A percentile compares a stretch with the other conserved stretches of the same genome.
Evolutionary conservation across 441 rosid species (phyloP).

Genomic region (Gossypium schwendimanii): DNA sequence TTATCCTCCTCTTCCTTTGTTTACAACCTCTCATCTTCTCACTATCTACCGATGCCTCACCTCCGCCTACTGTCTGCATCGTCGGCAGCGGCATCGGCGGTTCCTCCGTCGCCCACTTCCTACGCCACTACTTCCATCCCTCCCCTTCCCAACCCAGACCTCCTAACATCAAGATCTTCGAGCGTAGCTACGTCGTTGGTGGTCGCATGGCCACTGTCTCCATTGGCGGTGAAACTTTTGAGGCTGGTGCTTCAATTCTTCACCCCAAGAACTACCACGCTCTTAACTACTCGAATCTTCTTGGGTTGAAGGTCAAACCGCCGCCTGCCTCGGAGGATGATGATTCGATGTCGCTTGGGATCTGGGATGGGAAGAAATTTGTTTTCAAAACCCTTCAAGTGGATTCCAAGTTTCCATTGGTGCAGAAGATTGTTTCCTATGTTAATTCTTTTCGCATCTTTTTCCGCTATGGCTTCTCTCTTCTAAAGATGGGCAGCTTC

Average conservation of each 20-base stretch:
- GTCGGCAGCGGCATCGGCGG: conserved; percentile 81
- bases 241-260: conserved; percentile 84
- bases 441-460: conserved; percentile 50
- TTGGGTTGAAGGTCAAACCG: conserved; percentile 36
- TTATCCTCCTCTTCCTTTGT: conserved; percentile 21
- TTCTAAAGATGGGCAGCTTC: conserved; percentile 57
- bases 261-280: conserved; percentile 80
- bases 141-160: conserved; percentile 18
- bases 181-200: conserved; percentile 60
- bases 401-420: conserved; percentile 30
- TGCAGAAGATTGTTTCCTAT: conserved; percentile 51
- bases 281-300: conserved; percentile 44
- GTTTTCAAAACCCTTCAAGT: conserved; percentile 46
- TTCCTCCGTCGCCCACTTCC: conserved; percentile 80
- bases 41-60: conserved; percentile 17
- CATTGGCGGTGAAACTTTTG: conserved; percentile 55
- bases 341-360: conserved; percentile 45
- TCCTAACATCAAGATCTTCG: conserved; percentile 49
- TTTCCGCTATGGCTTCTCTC: conserved; percentile 65
- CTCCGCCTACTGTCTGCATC: conserved; percentile 50
- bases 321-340: conserved; percentile 48
- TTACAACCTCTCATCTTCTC: conserved; percentile 18
- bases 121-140: conserved; percentile 46
- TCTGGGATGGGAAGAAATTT: conserved; percentile 71
- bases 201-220: conserved; percentile 79